A percentile compares a stretch with the other conserved stretches of the same genome.
Evolutionary conservation across 495 filamentous ascomycete genomes (phyloP).

Genomic region (Talaromyces thailandensis): DNA sequence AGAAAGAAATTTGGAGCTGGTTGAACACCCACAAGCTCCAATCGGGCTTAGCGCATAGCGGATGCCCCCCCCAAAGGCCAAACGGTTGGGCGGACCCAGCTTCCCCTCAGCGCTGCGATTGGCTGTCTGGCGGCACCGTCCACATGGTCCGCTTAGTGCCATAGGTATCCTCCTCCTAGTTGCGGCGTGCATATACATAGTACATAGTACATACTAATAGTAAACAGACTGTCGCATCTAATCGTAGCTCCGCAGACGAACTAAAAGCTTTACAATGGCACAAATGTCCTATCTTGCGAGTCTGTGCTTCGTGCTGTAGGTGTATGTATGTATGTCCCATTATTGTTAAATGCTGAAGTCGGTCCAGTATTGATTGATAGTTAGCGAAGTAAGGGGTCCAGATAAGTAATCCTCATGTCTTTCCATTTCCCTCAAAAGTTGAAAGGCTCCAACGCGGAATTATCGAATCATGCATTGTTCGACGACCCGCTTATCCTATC

Average conservation of each 20-base stretch:
- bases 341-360: neutral
- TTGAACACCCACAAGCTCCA: slow-evolving; percentile 19
- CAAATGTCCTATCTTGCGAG: neutral
- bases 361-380: neutral
- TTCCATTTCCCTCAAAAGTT: no score
- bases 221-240: neutral
- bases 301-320: no score
- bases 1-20: slow-evolving; percentile 16
- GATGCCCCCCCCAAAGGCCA: slow-evolving; percentile 23
- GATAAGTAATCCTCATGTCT: no score
- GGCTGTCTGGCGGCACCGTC: neutral
- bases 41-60: slow-evolving; percentile 17
- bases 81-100: slow-evolving; percentile 26
- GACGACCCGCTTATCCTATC: neutral
- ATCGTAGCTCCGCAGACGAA: neutral
- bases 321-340: no score
- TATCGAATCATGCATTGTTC: neutral
- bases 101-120: neutral
- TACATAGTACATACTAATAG: no score
- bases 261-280: neutral
- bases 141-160: neutral
- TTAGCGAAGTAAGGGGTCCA: neutral
- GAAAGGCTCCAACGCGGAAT: neutral
- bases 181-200: neutral
- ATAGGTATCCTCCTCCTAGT: neutral